Conservation (phyloP, 345 rosid genomes). For the Microcos paniculata region DNA sequence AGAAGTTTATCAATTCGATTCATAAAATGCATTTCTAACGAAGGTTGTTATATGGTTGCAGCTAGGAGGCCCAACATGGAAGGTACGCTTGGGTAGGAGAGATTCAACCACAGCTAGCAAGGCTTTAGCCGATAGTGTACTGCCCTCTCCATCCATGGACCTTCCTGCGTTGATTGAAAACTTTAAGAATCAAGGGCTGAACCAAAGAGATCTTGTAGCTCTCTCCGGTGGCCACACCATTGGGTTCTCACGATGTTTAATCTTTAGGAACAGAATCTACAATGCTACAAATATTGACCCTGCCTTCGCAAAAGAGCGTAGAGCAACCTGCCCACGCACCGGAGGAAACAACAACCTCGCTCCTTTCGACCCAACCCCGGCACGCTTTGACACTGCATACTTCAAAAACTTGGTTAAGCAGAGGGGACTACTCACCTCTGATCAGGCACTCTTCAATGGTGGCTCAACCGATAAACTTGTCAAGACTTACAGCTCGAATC, state of each 20-base stretch:
- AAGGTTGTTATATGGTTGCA: background rate
- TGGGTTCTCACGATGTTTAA: constrained; percentile 22
- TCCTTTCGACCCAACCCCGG: constrained; percentile 27
- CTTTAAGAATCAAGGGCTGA: constrained; percentile 40
- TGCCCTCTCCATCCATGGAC: constrained; percentile 33
- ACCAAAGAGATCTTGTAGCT: constrained; percentile 22
- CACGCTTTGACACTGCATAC: constrained; percentile 33
- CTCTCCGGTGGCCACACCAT: constrained; percentile 29
- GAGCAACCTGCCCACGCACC: constrained; percentile 20
- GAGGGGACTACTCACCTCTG: constrained; percentile 43
- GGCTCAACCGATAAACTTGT: constrained; percentile 34
- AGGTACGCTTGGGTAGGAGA: constrained; percentile 29
- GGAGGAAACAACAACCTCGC: constrained; percentile 29
- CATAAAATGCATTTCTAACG: background rate
- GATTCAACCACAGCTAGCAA: constrained; percentile 36
- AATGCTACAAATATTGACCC: constrained; percentile 37
- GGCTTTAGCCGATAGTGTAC: constrained; percentile 12
- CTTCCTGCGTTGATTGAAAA: constrained; percentile 26
- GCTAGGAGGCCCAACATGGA: constrained; percentile 44
- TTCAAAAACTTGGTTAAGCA: constrained; percentile 22
- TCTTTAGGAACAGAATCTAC: constrained; percentile 34
- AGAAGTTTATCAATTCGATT: no score
- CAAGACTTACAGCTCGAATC: constrained; percentile 24
- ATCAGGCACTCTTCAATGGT: constrained; percentile 36
- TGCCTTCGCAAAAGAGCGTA: constrained; percentile 18